Evolutionary conservation across 495 filamentous ascomycete species (phyloP).

Genomic region (Xylaria scruposa): DNA sequence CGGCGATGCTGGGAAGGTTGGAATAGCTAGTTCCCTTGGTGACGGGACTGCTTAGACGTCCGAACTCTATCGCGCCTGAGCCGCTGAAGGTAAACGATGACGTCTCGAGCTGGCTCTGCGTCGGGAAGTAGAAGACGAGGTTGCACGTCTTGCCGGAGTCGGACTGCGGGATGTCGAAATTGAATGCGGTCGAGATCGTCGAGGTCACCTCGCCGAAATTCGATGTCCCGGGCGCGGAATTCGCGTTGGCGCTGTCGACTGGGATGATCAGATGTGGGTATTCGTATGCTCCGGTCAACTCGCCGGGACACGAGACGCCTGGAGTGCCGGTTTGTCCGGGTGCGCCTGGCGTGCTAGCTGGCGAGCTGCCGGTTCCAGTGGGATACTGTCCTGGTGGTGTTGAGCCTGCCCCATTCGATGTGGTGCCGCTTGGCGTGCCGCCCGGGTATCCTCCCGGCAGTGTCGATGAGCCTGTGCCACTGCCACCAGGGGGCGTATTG

Average conservation of each 20-base stretch:
- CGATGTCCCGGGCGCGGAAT: constrained; percentile 57
- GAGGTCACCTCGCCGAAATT: constrained; percentile 62
- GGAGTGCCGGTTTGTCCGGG: constrained; percentile 11
- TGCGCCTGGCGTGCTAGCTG: background rate
- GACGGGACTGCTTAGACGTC: constrained; percentile 50
- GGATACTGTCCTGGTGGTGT: background rate
- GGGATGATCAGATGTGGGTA: constrained; percentile 73
- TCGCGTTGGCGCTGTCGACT: constrained; percentile 62
- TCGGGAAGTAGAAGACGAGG: constrained; percentile 71
- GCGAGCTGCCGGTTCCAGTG: background rate
- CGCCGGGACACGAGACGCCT: constrained; percentile 54
- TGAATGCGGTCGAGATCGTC: constrained; percentile 67
- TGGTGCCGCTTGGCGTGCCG: background rate
- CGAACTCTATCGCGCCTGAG: constrained; percentile 62
- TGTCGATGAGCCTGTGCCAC: background rate
- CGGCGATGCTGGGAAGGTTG: constrained; percentile 53
- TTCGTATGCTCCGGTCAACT: constrained; percentile 59
- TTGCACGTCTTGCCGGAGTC: constrained; percentile 65
- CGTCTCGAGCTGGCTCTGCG: constrained; percentile 55
- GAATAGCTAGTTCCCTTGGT: constrained; percentile 55
- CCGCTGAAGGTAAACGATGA: constrained; percentile 65
- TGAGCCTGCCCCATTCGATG: background rate
- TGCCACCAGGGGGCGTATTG: background rate
- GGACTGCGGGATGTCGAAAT: constrained; percentile 67
- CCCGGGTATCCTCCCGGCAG: background rate